Evolutionary conservation across 345 rosid species (phyloP), one percentile per base, ranked within the genome.

Genomic region (Trapa bicornis): DNA sequence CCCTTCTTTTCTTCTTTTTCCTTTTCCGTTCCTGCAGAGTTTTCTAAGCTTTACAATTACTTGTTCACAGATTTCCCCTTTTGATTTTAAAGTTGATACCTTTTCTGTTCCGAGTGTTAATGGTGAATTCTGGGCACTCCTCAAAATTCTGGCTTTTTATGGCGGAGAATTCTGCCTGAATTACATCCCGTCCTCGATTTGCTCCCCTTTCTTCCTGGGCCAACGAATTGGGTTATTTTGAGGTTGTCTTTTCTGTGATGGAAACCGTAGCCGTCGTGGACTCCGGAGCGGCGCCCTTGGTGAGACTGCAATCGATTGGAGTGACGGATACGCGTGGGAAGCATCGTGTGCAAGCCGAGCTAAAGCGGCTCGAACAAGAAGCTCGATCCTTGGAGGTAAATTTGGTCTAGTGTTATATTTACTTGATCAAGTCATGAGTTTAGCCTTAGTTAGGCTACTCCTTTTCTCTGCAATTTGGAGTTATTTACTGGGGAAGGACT

Each of bases 281-380:
- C 15, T n/a, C 67, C 43, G 52, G 17, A n/a, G 14, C 67, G 52
- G 38, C 52, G 47, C 67, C 67, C 0, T 33, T 65, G 50, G 50
- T 15, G 67, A 65, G 67, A 53, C 53, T 65, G 67, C 67, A 65
- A 53, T 65, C 67, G 16, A n/a, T 65, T 61, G 75, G 61, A 29
- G 47, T 37, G 33, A 38, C 71, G 43, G 75, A 73, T 52, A 63
- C 65, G 45, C 65, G 71, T 13, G 71, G 75, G 56, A 73, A 73
- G 68, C 68, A 73, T 42, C 71, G 68, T 36, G 58, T 73, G 10
- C 69, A 66, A 53, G 75, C 75, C 2, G 75, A 73, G 63, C 54
- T 68, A 56, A 73, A 73, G 71, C 61, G 71, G 60, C 68, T 73
- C 47, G 75, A 67, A 41, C 75, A 73, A 60, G 75, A 67, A 42